Percentiles rank a stretch among this genome's conserved stretches.
These are phyloP conservation scores for Grosmannia clavigera DNA, from an alignment of 2,329 filamentous ascomycete species.

Conservation along the genomic window DNA sequence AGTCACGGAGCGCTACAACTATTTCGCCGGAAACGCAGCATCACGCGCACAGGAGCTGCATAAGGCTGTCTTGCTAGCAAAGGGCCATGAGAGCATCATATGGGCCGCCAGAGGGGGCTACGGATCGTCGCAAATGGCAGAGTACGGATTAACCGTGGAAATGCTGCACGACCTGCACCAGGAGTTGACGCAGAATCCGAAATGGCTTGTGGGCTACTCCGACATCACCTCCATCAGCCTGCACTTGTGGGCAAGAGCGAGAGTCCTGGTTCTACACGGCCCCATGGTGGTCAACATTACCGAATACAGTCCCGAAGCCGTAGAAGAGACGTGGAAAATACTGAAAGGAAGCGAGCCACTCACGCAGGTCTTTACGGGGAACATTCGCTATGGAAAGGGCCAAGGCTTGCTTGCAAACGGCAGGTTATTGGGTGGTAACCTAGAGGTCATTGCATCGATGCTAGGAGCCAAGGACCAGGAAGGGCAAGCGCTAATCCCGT, in stretches of 20 bases:
- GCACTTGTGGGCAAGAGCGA: not conserved
- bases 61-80: not conserved
- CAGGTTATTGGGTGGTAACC: not conserved
- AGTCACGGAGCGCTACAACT: not conserved
- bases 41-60: not conserved
- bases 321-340: not conserved
- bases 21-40: not conserved
- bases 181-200: not conserved
- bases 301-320: not conserved
- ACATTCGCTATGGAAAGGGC: not conserved
- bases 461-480: not conserved
- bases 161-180: not conserved
- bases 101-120: not conserved
- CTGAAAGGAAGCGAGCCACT: not conserved
- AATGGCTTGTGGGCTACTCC: not conserved
- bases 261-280: not conserved
- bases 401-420: not conserved
- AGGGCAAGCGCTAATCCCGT: not conserved
- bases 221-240: not conserved
- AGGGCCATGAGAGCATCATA: not conserved
- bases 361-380: not conserved
- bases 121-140: not conserved
- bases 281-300: not conserved
- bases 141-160: not conserved
- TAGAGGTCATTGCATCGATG: not conserved